Evolutionary conservation across 768 basidiomycete species (phyloP), one percentile per base, ranked within the genome.

Genomic region (Mycena maculata): DNA sequence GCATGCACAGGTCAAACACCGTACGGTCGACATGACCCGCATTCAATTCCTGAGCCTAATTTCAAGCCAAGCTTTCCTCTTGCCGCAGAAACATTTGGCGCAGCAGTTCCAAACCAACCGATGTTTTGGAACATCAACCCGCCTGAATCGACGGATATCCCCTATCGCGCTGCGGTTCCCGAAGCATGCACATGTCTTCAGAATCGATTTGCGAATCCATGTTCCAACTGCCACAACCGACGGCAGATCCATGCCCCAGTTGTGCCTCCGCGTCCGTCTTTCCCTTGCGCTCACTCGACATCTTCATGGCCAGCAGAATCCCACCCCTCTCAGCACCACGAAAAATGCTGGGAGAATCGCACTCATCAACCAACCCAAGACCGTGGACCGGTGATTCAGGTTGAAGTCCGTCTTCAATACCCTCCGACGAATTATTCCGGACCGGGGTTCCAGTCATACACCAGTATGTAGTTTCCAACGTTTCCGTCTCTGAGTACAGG

Each of bases 91-190:
- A n/a, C 22, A 4, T 3, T 18, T 4, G 25, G 10, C 31, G 10
- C 22, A 30, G 44, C 16, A 44, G 31, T 16, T 28, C 30, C 11
- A 33, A 25, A 15, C 30, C 28, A 11, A n/a, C 41, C 45, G 1
- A 47, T 47, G 45, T 18, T 47, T 38, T 47, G 45, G 57, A 59
- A 33, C 33, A 38, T 59, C 38, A 36, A 25, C n/a, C 57, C 44
- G 4, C 45, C 44, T n/a, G n/a, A 45, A 1, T 16, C 28, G 13
- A 33, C 48, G 3, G 48, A 25, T 13, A 25, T 47, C 23, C 6
- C 23, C 5, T n/a, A 2, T 12, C 12, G 11, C 45, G 11, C 31
- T 16, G 31, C 16, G 2, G 2, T 30, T 3, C 8, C 23, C 18
- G 33, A 25, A 11, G 30, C 2, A 48, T 58, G 42, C 15, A 8